Evolutionary conservation across 345 rosid species (phyloP).

Genomic region (Conringia planisiliqua): DNA sequence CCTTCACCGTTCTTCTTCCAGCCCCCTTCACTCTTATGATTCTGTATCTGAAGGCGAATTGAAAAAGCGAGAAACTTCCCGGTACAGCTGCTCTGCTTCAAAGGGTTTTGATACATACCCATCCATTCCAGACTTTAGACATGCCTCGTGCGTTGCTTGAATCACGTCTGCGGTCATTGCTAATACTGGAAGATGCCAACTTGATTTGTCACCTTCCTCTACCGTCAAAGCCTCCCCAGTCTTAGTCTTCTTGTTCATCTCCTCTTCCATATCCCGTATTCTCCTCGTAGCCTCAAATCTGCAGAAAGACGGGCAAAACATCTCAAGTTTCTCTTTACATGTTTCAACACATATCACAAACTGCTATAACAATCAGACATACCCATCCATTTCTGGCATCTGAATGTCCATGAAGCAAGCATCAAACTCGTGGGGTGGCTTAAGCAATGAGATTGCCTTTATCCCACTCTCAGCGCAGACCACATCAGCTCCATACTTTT

Average conservation of each 20-base stretch:
- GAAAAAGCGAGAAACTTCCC: constrained; percentile 74
- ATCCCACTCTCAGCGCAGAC: constrained; percentile 64
- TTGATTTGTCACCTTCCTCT: constrained; percentile 31
- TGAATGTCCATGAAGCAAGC: constrained; percentile 99
- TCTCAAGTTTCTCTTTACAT: background rate
- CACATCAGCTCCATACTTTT: constrained; percentile 91
- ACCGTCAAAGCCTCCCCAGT: background rate
- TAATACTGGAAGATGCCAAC: constrained; percentile 64
- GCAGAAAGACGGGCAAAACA: background rate
- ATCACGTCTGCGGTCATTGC: constrained; percentile 99
- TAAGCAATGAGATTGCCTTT: constrained; percentile 57
- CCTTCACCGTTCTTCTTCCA: constrained; percentile 1
- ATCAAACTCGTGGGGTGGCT: constrained; percentile 77
- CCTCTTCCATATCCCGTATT: constrained; percentile 60
- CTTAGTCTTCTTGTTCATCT: constrained; percentile 33
- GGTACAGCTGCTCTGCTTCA: constrained; percentile 78
- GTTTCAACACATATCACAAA: background rate
- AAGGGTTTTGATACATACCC: constrained; percentile 95
- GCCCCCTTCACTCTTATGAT: background rate
- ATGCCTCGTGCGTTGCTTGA: constrained; percentile 79
- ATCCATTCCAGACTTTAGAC: constrained; percentile 68
- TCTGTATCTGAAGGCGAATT: constrained; percentile 18
- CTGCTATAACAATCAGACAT: constrained; percentile 27
- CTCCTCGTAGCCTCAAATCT: constrained; percentile 80
- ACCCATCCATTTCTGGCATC: constrained; percentile 99